phyloP scores from a whole-genome alignment of 2,329 filamentous ascomycete genomes.

The Clarireedia hainanense region DNA sequence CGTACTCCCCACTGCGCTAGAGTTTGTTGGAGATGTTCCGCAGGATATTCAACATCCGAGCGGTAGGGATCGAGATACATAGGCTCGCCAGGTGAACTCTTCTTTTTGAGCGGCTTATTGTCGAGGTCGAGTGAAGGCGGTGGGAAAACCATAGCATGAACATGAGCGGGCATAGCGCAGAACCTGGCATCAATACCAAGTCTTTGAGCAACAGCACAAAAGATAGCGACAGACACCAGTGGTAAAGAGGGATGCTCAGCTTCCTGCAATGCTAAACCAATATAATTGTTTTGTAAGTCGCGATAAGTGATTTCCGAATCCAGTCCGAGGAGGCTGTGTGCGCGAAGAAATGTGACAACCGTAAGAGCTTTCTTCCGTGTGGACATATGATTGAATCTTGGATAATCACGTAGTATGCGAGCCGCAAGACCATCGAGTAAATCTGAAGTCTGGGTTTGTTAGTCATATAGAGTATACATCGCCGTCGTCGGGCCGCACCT shows the following conservation, averaged over 20 bases:
- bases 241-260: slow-evolving; percentile 72
- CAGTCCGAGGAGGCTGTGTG: slow-evolving; percentile 62
- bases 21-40: slow-evolving; percentile 49
- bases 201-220: slow-evolving; percentile 67
- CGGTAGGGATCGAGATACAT: slow-evolving; percentile 86
- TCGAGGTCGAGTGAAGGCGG: slow-evolving; percentile 53
- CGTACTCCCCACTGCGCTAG: slow-evolving; percentile 41
- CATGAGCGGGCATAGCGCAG: slow-evolving; percentile 77
- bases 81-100: slow-evolving; percentile 37
- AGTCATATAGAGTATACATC: background rate
- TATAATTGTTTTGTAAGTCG: slow-evolving; percentile 77
- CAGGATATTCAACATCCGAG: slow-evolving; percentile 56
- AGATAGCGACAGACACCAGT: slow-evolving; percentile 80
- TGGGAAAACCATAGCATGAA: slow-evolving; percentile 69
- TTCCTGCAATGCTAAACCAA: slow-evolving; percentile 71
- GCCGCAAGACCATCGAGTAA: slow-evolving; percentile 57
- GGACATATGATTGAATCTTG: slow-evolving; percentile 46
- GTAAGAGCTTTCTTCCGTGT: slow-evolving; percentile 60
- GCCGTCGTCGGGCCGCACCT: slow-evolving; percentile 36
- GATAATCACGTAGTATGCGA: slow-evolving; percentile 45
- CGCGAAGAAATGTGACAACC: slow-evolving; percentile 62
- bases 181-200: slow-evolving; percentile 70
- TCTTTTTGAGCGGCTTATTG: slow-evolving; percentile 32
- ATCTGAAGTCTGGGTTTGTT: slow-evolving; percentile 44
- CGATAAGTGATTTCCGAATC: slow-evolving; percentile 61